Evolutionary conservation across 2,329 filamentous ascomycete species (phyloP).

Genomic region (Whalleya microplaca): DNA sequence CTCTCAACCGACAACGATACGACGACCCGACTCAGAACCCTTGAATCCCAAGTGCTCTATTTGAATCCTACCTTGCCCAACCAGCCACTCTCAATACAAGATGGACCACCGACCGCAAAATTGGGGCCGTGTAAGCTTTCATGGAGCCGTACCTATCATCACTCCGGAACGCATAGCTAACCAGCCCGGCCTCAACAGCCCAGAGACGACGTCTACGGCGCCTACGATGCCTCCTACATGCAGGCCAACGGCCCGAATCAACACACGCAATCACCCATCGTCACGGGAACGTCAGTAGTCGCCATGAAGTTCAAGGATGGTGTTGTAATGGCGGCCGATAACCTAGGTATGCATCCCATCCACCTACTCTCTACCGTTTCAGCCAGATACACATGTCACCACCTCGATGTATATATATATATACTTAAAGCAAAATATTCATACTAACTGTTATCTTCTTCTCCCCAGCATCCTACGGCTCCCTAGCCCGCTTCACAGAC

Average conservation of each 20-base stretch:
- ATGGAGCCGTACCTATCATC: slow-evolving; percentile 6
- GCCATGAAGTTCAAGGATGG: slow-evolving; percentile 96
- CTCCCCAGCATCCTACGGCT: slow-evolving; percentile 86
- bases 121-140: slow-evolving; percentile 68
- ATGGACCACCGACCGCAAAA: slow-evolving; percentile 77
- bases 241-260: slow-evolving; percentile 72
- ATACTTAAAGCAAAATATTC: neutral
- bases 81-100: slow-evolving; percentile 19
- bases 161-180: slow-evolving; percentile 17
- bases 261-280: slow-evolving; percentile 89
- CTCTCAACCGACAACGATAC: slow-evolving; percentile 15
- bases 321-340: slow-evolving; percentile 95
- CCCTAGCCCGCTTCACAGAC: slow-evolving; percentile 92
- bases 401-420: neutral
- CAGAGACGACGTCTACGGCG: slow-evolving; percentile 94
- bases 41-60: slow-evolving; percentile 6
- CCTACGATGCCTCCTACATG: slow-evolving; percentile 88
- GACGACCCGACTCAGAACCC: neutral
- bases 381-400: neutral
- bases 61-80: slow-evolving; percentile 5
- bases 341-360: slow-evolving; percentile 70
- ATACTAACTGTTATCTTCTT: slow-evolving; percentile 11
- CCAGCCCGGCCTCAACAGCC: slow-evolving; percentile 64
- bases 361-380: too few relatives aligned
- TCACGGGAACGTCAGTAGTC: slow-evolving; percentile 94